Base-by-base conservation (phyloP, 202 grass and related monocot species). In the Cymbopogon flexuosus region DNA sequence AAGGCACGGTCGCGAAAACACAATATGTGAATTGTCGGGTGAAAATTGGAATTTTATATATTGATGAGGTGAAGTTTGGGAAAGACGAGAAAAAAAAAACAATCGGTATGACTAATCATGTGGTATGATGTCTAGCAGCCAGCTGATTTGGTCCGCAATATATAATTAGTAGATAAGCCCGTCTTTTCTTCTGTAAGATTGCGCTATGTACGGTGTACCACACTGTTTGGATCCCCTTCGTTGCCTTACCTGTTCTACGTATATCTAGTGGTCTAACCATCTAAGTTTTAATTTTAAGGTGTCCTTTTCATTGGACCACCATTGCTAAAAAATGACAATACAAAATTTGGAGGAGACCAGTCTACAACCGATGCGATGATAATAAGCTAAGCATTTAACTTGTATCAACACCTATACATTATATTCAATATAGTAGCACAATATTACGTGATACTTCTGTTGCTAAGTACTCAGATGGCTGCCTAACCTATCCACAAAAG, bases 241-340 rank as follows among this genome's bases (percentile, higher is more conserved):
- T 43, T 62, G 83, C 65, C 66, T 8, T 2, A 42, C 56, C 52
- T 49, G 10, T 46, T 56, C 27, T 2, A 30, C 36, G 4, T 52
- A 7, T 2, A 14, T 74, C 49, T 54, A 21, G 76, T 33, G 70
- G 76, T 10, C 56, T 58, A 15, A 15, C 21, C 46, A 31, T 13
- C 10, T 37, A 57, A 10, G 43, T 65, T 69, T 69, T 65, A 58
- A 24, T 65, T 72, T 27, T 54, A 58, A 69, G 8, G 11, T 10
- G 52, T 85, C 82, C 16, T 85, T 65, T 77, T 85, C 77, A 27
- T 29, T n/a, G 22, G 64, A 15, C 36, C 77, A 65, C 58, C 3
- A 29, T 65, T 5, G 36, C 71, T 66, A 16, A 5, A 72, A 72
- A 65, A 51, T 49, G 15, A 22, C 65, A 7, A 46, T 42, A 22